Conservation (phyloP, 495 filamentous ascomycete genomes). For the Penicillium subrubescens region DNA sequence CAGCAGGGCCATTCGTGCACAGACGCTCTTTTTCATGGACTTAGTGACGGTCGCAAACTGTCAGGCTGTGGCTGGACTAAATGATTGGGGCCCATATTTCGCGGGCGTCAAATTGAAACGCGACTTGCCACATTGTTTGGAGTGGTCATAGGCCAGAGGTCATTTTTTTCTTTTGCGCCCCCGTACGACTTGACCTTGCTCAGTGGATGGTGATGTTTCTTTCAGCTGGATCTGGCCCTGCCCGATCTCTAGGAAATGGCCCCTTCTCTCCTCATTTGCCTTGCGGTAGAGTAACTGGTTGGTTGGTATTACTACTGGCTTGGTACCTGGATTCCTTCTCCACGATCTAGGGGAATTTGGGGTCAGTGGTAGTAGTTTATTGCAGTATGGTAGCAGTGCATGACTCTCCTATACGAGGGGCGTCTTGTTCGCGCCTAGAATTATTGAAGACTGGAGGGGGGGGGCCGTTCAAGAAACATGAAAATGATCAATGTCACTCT, state of each 20-base stretch:
- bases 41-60: constrained; percentile 10
- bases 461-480: background rate
- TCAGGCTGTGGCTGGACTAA: constrained; percentile 6
- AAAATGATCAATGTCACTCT: background rate
- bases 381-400: background rate
- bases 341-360: background rate
- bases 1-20: background rate
- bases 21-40: background rate
- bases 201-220: background rate
- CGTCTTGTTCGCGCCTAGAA: background rate
- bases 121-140: constrained; percentile 22
- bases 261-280: background rate
- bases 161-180: background rate
- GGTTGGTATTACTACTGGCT: background rate
- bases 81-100: constrained; percentile 12
- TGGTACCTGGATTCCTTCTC: background rate
- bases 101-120: constrained; percentile 30
- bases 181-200: background rate
- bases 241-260: background rate
- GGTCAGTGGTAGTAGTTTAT: background rate
- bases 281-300: background rate
- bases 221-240: background rate
- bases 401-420: constrained; percentile 1
- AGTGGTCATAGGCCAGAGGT: constrained; percentile 6
- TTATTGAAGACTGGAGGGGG: background rate